Evolutionary conservation across 2,329 filamentous ascomycete species (phyloP).

Genomic region (Botrytis aclada): DNA sequence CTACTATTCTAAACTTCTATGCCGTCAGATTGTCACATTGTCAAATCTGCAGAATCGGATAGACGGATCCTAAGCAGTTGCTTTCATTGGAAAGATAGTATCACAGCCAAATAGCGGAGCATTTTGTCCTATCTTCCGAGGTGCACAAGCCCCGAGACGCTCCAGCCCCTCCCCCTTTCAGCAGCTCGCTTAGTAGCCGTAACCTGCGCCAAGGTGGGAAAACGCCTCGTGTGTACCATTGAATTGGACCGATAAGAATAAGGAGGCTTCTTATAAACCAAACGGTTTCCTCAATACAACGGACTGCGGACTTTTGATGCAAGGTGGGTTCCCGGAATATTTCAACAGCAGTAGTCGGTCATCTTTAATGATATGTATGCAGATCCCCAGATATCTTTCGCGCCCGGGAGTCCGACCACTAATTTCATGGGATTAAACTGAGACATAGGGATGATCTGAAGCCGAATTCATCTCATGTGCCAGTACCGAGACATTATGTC

Average conservation of each 20-base stretch:
- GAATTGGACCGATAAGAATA: neutral
- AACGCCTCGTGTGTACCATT: neutral
- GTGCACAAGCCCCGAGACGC: neutral
- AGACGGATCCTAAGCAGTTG: no score
- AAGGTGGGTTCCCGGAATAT: neutral
- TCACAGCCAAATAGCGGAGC: neutral
- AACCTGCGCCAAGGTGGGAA: neutral
- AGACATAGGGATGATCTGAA: neutral
- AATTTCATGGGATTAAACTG: no score
- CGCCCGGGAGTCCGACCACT: no score
- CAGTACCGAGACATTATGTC: neutral
- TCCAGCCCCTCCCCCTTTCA: constrained; percentile 3
- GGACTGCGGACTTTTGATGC: neutral
- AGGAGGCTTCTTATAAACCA: no score
- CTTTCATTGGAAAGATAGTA: neutral
- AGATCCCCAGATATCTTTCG: neutral
- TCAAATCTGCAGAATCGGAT: neutral
- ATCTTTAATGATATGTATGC: neutral
- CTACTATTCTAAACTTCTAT: neutral
- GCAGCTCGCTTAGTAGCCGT: neutral
- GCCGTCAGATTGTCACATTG: neutral
- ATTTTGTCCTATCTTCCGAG: neutral
- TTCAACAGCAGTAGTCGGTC: neutral
- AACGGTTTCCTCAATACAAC: neutral
- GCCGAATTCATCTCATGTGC: neutral